Evolutionary conservation across 2,329 filamentous ascomycete species (phyloP), one percentile per base, ranked within the genome.

Genomic region (Calonectria ilicicola): DNA sequence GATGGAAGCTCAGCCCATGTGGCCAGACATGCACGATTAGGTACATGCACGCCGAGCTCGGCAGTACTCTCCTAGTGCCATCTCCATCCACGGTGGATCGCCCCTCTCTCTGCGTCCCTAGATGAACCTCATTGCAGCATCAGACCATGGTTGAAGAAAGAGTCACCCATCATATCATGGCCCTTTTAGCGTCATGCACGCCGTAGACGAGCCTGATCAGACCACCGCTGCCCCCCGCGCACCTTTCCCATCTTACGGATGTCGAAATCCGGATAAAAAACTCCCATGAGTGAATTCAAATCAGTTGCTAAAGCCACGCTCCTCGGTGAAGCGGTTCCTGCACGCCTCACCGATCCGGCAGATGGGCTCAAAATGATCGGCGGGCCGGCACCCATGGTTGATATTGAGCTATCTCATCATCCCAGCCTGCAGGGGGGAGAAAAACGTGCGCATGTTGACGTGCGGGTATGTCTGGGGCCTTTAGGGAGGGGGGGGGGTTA

Each of bases 21-120:
- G 29, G 29, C 53, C 17, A n/a, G 29, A 35, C 29, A 35, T 58
- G 29, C 12, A 35, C 51, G 51, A 56, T 56, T 7, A 32, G 51
- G 19, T n/a, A 29, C 32, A 32, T 58, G 51, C 17, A 23, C 53
- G n/a, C 53, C 53, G 53, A 60, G 53, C 35, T 60, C 53, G 53
- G 53, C 53, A 60, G 53, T 19, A 60, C n/a, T 40, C 21, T 10
- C 53, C n/a, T 58, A 2, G 53, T 58, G 35, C 53, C 32, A 60
- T 60, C 53, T 60, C 32, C 53, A 40, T 60, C 32, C 29, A 17
- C 53, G n/a, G 53, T 60, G 53, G 53, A 60, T 60, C 53, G 35
- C 19, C n/a, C 53, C 53, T 26, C 32, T 26, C 23, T n/a, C n/a
- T 21, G 40, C n/a, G 26, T 27, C 47, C 29, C 19, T 40, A 38